These are phyloP conservation scores for Pyrrhoderma lamaoense DNA, from an alignment of 1,284 basidiomycete species.

Conservation along the genomic window DNA sequence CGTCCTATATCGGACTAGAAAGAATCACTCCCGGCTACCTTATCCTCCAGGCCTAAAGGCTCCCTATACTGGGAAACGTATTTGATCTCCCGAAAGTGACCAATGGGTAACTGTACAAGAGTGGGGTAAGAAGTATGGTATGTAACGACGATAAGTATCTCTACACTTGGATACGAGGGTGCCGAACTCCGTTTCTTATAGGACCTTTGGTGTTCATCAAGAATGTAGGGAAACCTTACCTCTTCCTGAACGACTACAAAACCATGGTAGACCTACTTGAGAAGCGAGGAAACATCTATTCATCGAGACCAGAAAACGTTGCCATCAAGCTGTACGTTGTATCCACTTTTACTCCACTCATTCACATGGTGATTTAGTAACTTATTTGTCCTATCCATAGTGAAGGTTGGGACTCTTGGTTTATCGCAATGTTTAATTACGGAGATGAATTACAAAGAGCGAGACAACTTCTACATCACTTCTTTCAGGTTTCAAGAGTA, in stretches of 20 bases:
- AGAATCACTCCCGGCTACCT: neutral
- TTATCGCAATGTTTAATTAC: slow-evolving; percentile 4
- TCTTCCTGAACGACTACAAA: slow-evolving; percentile 12
- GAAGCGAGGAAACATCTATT: slow-evolving; percentile 6
- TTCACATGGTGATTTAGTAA: no score
- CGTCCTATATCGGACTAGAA: neutral
- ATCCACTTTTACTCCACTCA: no score
- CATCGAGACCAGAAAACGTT: slow-evolving; percentile 6
- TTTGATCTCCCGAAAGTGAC: slow-evolving; percentile 17
- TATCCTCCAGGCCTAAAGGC: slow-evolving; percentile 19
- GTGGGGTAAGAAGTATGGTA: slow-evolving; percentile 20
- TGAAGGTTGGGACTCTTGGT: slow-evolving; percentile 5
- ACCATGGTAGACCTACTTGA: slow-evolving; percentile 9
- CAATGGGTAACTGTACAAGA: slow-evolving; percentile 15
- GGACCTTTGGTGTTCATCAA: slow-evolving; percentile 8
- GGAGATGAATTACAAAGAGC: slow-evolving; percentile 22
- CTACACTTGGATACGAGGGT: no score
- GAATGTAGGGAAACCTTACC: slow-evolving; percentile 8
- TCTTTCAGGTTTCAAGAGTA: slow-evolving; percentile 20
- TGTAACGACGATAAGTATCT: neutral
- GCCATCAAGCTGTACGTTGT: slow-evolving; percentile 8
- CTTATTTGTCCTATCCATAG: neutral
- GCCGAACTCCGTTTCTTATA: neutral
- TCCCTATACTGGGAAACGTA: slow-evolving; percentile 20
- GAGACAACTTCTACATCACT: slow-evolving; percentile 23